Percentiles rank a stretch among this genome's conserved stretches.
Conservation (phyloP, 2,329 filamentous ascomycete species). For the Aspergillus ochraceus region DNA sequence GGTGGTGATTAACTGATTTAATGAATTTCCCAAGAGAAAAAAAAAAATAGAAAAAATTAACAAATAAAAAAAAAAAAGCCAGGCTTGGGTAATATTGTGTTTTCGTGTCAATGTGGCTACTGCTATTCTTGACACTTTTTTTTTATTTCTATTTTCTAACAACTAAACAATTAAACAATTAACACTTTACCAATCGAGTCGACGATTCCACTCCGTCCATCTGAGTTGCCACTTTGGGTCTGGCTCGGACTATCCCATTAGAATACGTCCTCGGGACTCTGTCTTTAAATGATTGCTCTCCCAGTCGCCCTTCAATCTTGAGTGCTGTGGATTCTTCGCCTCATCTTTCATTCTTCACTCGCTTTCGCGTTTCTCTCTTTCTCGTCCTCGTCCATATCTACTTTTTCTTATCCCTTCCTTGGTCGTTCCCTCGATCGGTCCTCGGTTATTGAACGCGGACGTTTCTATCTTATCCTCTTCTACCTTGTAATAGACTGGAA, state of each 20-base stretch:
- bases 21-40: not conserved
- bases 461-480: not conserved
- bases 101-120: not conserved
- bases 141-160: not conserved
- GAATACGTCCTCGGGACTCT: not conserved
- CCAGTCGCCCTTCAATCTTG: constrained; percentile 23
- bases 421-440: not conserved
- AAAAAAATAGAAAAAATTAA: not conserved
- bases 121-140: not conserved
- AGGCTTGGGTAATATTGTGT: not conserved
- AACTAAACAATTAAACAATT: not conserved
- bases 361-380: not conserved
- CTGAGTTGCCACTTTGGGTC: constrained; percentile 16
- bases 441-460: not conserved
- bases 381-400: not conserved
- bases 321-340: constrained; percentile 16
- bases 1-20: not conserved
- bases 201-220: constrained; percentile 2
- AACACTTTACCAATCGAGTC: not conserved
- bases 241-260: constrained; percentile 3
- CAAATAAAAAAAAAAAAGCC: not conserved
- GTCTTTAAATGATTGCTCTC: not conserved
- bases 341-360: constrained; percentile 7
- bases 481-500: not conserved
- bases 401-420: not conserved